Evolutionary conservation across 139 green algal genomes (phyloP).

Genomic region (Chlorella sorokiniana): DNA sequence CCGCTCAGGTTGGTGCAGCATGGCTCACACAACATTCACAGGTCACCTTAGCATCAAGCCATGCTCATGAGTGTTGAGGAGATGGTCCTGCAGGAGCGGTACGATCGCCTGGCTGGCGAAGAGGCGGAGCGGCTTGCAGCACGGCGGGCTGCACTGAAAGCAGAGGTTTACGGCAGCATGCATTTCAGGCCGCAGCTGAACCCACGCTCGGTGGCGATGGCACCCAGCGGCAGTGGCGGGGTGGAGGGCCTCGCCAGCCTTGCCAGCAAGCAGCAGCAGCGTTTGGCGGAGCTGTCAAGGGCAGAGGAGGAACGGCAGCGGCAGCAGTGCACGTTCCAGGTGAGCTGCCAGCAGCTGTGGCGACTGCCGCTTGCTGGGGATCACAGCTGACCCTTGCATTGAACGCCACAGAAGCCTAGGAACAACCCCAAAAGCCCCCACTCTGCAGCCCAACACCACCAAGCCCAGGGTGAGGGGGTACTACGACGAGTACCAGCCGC

Average conservation of each 20-base stretch:
- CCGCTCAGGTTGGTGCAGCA: neutral
- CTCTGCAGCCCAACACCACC: conserved; percentile 39
- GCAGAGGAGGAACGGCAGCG: conserved; percentile 25
- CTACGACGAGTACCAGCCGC: conserved; percentile 25
- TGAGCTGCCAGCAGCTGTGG: neutral
- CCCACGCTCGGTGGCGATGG: conserved; percentile 4
- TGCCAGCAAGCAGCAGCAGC: conserved; percentile 24
- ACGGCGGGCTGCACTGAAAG: conserved; percentile 4
- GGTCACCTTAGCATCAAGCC: neutral
- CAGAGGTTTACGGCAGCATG: conserved; percentile 24
- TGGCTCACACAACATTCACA: neutral
- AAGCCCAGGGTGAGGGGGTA: conserved; percentile 27
- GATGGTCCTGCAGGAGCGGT: conserved; percentile 11
- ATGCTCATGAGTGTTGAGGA: neutral
- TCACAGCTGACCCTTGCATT: too few species aligned
- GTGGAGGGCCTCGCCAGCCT: conserved; percentile 35
- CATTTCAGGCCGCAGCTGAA: conserved; percentile 37
- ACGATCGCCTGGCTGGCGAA: conserved; percentile 4
- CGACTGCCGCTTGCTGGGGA: neutral
- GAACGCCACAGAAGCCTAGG: too few species aligned
- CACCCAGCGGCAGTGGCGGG: neutral
- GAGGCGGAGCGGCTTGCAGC: conserved; percentile 14
- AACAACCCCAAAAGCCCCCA: too few species aligned
- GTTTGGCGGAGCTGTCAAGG: conserved; percentile 16
- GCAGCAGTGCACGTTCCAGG: conserved; percentile 48